phyloP scores from a whole-genome alignment of 495 filamentous ascomycete genomes.

The Glonium stellatum region DNA sequence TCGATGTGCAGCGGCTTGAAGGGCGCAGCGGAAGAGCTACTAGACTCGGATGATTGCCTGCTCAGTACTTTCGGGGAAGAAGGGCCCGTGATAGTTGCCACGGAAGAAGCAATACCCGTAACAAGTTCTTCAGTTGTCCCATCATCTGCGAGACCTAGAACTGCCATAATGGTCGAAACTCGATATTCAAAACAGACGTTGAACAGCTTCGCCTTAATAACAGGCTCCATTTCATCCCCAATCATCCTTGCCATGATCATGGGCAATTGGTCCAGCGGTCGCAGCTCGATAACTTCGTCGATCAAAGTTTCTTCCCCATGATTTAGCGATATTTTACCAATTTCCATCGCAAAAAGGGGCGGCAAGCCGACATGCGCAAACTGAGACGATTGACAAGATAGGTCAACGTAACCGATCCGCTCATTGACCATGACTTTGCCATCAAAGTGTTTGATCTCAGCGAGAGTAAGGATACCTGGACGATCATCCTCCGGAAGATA shows the following conservation, averaged over 20 bases:
- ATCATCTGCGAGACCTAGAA: constrained; percentile 62
- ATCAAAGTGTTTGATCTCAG: constrained; percentile 54
- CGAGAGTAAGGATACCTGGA: constrained; percentile 75
- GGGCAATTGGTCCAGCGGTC: constrained; percentile 39
- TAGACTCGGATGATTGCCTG: constrained; percentile 30
- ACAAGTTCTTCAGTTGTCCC: constrained; percentile 60
- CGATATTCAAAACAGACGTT: constrained; percentile 79
- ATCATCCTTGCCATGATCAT: constrained; percentile 78
- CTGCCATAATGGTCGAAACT: constrained; percentile 69
- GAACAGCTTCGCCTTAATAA: constrained; percentile 76
- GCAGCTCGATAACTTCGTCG: constrained; percentile 41
- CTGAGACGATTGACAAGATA: constrained; percentile 54
- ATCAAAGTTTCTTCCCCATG: constrained; percentile 73
- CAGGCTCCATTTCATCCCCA: constrained; percentile 87
- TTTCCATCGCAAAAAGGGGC: constrained; percentile 65
- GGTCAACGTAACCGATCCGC: constrained; percentile 56
- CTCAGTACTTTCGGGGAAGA: constrained; percentile 26
- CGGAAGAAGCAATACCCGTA: constrained; percentile 67
- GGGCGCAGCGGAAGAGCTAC: constrained; percentile 19
- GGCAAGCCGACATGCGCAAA: constrained; percentile 80
- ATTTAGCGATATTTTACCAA: constrained; percentile 50
- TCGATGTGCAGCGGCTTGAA: constrained; percentile 59
- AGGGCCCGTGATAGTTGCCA: constrained; percentile 64
- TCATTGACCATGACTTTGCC: constrained; percentile 52
- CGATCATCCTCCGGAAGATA: constrained; percentile 95